phyloP scores from a whole-genome alignment of 306 rosid species.

The Inga laurina region DNA sequence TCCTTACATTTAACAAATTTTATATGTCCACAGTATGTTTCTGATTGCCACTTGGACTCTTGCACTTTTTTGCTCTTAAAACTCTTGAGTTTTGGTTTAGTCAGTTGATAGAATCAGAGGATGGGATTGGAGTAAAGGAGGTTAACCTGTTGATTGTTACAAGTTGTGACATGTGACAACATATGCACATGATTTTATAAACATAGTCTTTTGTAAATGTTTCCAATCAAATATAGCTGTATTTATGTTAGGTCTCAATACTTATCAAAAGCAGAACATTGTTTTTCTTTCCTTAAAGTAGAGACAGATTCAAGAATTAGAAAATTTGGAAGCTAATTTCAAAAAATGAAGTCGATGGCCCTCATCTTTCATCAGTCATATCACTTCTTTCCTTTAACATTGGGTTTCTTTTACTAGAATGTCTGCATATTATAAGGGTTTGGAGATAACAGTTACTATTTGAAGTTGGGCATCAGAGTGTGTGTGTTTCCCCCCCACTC shows the following conservation, averaged over 20 bases:
- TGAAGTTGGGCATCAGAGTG: background rate
- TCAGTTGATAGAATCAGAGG: conserved; percentile 8
- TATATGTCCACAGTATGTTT: background rate
- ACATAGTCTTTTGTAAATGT: background rate
- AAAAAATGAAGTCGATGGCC: background rate
- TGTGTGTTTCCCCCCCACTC: background rate
- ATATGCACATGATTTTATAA: conserved; percentile 11
- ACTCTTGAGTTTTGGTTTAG: conserved; percentile 2
- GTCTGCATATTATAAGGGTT: conserved; percentile 3
- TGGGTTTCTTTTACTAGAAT: conserved; percentile 12
- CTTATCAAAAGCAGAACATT: conserved; percentile 12
- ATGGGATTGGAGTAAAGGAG: background rate
- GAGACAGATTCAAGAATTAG: background rate
- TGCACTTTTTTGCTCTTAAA: background rate
- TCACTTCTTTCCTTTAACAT: conserved; percentile 1
- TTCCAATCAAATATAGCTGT: background rate
- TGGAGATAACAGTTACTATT: background rate
- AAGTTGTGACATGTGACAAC: conserved; percentile 2
- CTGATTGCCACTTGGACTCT: conserved; percentile 1
- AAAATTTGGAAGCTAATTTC: background rate
- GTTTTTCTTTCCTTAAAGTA: background rate
- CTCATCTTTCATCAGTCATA: background rate
- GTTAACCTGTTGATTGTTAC: background rate
- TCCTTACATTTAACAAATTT: conserved; percentile 16
- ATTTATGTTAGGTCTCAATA: background rate